Evolutionary conservation across 495 filamentous ascomycete genomes (phyloP).

Genomic region (Aspergillus sparsus): DNA sequence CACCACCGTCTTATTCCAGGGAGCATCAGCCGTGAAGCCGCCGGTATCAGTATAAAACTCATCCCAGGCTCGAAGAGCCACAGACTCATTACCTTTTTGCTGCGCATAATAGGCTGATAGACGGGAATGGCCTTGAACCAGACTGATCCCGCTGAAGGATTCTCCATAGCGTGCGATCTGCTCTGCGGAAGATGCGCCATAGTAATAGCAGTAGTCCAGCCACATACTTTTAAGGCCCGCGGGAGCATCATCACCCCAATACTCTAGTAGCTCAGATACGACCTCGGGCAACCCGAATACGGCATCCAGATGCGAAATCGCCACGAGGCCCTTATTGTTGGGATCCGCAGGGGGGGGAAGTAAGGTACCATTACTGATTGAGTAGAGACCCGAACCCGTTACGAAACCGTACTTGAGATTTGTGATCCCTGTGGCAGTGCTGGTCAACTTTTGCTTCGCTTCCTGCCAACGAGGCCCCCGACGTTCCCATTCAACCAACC

Average conservation of each 20-base stretch:
- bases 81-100: slow-evolving; percentile 30
- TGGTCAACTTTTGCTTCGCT: slow-evolving; percentile 37
- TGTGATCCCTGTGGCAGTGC: slow-evolving; percentile 42
- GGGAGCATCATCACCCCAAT: slow-evolving; percentile 27
- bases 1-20: slow-evolving; percentile 35
- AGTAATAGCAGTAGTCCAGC: slow-evolving; percentile 49
- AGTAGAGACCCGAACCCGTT: slow-evolving; percentile 47
- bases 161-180: slow-evolving; percentile 44
- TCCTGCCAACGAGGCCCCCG: slow-evolving; percentile 45
- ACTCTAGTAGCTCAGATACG: slow-evolving; percentile 40
- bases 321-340: slow-evolving; percentile 40
- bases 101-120: slow-evolving; percentile 44
- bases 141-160: slow-evolving; percentile 38
- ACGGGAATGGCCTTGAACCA: slow-evolving; percentile 48
- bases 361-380: slow-evolving; percentile 39
- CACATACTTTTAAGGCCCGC: slow-evolving; percentile 40
- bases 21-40: slow-evolving; percentile 32
- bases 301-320: slow-evolving; percentile 45
- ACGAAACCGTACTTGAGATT: slow-evolving; percentile 49
- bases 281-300: slow-evolving; percentile 51
- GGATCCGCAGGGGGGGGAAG: slow-evolving; percentile 44
- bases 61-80: slow-evolving; percentile 43
- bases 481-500: slow-evolving; percentile 52
- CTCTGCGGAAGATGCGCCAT: slow-evolving; percentile 34
- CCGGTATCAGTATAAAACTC: slow-evolving; percentile 41